Percentiles rank a stretch among this genome's conserved stretches.
Evolutionary conservation across 2,329 filamentous ascomycete genomes (phyloP).

Genomic region (Verticillium longisporum): DNA sequence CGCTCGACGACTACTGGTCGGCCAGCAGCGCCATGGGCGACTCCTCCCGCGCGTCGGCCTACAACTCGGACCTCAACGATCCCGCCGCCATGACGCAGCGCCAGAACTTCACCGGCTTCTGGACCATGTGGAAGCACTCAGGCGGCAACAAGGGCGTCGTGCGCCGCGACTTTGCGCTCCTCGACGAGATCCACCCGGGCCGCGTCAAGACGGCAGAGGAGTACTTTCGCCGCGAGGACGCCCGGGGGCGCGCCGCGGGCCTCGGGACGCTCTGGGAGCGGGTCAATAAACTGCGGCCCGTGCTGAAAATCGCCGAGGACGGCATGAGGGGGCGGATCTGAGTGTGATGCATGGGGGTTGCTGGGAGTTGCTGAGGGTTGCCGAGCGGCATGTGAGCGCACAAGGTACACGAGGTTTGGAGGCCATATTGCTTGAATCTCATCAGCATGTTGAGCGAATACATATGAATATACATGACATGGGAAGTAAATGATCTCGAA

Average conservation of each 20-base stretch:
- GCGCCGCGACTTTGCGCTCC: conserved; percentile 36
- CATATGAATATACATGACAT: too few species aligned
- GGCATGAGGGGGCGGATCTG: neutral
- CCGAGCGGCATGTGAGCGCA: too few species aligned
- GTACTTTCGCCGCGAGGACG: conserved; percentile 35
- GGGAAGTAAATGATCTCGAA: too few species aligned
- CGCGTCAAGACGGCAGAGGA: conserved; percentile 41
- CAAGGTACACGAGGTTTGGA: too few species aligned
- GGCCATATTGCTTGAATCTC: too few species aligned
- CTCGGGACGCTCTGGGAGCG: conserved; percentile 24
- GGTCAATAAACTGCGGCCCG: conserved; percentile 19
- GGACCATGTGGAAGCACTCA: conserved; percentile 36
- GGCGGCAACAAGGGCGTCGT: conserved; percentile 33
- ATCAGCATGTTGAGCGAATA: too few species aligned
- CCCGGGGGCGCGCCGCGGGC: conserved; percentile 19
- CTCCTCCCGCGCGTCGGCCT: conserved; percentile 20
- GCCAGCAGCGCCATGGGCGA: conserved; percentile 12
- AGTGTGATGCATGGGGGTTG: neutral
- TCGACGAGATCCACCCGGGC: conserved; percentile 44
- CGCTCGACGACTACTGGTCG: conserved; percentile 26
- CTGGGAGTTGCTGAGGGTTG: too few species aligned
- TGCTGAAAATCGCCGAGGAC: neutral
- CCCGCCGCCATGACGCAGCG: conserved; percentile 20
- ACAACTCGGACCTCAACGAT: conserved; percentile 23
- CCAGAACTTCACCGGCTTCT: conserved; percentile 45